These are phyloP conservation scores for Ordospora colligata DNA, from an alignment of 371 early-diverging fungal genomes.

Conservation along the genomic window DNA sequence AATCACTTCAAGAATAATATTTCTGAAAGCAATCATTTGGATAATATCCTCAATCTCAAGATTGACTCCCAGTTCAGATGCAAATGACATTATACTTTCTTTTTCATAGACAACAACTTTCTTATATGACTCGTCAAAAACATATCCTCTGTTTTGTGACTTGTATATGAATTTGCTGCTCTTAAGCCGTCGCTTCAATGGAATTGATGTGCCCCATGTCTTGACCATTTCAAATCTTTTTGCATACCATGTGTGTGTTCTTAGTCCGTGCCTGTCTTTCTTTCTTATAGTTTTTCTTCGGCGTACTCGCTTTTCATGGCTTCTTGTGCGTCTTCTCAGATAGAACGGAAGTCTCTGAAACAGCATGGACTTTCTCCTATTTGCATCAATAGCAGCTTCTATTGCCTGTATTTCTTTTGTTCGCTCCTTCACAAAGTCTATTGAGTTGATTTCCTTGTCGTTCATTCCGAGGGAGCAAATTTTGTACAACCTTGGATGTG, in stretches of 20 bases:
- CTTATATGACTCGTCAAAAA: conserved; percentile 52
- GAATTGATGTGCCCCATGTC: conserved; percentile 14
- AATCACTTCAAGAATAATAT: conserved; percentile 19
- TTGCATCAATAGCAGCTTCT: conserved; percentile 34
- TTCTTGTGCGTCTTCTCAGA: conserved; percentile 48
- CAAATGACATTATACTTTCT: not conserved
- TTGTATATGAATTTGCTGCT: conserved; percentile 53
- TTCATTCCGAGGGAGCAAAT: not conserved
- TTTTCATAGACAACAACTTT: not conserved
- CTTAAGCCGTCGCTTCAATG: conserved; percentile 37
- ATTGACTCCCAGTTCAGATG: not conserved
- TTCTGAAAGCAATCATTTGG: not conserved
- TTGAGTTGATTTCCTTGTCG: conserved; percentile 33
- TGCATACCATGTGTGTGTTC: conserved; percentile 54
- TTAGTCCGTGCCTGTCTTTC: conserved; percentile 34
- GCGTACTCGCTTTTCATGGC: conserved; percentile 9
- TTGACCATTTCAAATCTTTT: conserved; percentile 56
- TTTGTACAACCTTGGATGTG: not conserved
- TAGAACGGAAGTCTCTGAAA: conserved; percentile 55
- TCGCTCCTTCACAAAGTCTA: conserved; percentile 47
- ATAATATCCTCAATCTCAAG: not conserved
- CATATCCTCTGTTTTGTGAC: conserved; percentile 38
- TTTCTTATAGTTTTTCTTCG: conserved; percentile 2
- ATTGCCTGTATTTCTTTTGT: conserved; percentile 45
- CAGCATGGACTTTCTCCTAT: conserved; percentile 41